Evolutionary conservation across 1,284 basidiomycete species (phyloP).

Genomic region (Meripilus lineatus): DNA sequence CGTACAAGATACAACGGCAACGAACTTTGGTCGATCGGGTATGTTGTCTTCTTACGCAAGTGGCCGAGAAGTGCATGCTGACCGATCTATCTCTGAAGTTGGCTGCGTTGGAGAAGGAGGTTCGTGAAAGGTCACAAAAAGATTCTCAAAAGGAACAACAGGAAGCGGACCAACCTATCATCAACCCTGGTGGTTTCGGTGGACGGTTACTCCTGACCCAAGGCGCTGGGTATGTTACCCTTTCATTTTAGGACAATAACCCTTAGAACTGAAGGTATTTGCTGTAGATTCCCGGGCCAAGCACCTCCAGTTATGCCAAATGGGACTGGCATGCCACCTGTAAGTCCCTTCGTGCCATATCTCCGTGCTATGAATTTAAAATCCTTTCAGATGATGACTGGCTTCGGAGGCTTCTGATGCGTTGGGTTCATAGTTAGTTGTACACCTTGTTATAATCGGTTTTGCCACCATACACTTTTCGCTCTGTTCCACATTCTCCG

Average conservation of each 20-base stretch:
- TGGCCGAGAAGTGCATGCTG: too few relatives aligned
- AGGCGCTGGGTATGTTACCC: slow-evolving; percentile 53
- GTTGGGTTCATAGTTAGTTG: too few relatives aligned
- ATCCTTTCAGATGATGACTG: slow-evolving; percentile 29
- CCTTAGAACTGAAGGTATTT: too few relatives aligned
- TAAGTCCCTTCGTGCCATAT: slow-evolving; percentile 23
- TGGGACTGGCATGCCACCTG: slow-evolving; percentile 41
- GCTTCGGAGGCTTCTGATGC: slow-evolving; percentile 31
- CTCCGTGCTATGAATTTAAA: neutral
- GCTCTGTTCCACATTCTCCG: too few relatives aligned
- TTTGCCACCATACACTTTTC: neutral
- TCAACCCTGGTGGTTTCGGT: slow-evolving; percentile 69
- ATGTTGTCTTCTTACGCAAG: too few relatives aligned
- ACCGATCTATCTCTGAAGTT: slow-evolving; percentile 41
- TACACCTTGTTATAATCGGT: slow-evolving; percentile 10
- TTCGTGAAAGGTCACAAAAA: slow-evolving; percentile 78
- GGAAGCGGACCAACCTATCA: slow-evolving; percentile 77
- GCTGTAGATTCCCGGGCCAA: slow-evolving; percentile 34
- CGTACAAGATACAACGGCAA: slow-evolving; percentile 87
- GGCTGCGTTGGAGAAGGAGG: slow-evolving; percentile 74
- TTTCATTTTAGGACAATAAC: neutral
- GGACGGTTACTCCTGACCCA: slow-evolving; percentile 60
- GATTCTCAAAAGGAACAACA: slow-evolving; percentile 83
- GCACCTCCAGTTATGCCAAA: slow-evolving; percentile 40
- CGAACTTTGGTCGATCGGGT: slow-evolving; percentile 71